Conservation (phyloP, 2,329 filamentous ascomycete species). For the Trichoderma citrinoviride region DNA sequence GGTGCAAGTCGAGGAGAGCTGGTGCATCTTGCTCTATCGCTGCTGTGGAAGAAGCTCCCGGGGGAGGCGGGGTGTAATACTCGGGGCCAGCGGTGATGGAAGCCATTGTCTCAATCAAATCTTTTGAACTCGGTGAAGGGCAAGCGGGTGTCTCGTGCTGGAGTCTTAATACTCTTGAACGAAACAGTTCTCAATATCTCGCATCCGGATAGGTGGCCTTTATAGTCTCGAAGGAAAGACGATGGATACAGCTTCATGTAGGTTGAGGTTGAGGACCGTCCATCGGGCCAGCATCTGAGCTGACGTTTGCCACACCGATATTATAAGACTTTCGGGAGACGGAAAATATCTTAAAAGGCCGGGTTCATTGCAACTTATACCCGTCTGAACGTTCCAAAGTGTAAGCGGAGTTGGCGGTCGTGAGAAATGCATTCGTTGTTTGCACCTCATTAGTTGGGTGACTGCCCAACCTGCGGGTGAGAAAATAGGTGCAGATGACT, state of each 20-base stretch:
- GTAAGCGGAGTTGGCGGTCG: too few relatives aligned
- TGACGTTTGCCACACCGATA: not conserved
- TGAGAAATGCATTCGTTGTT: too few relatives aligned
- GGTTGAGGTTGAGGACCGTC: not conserved
- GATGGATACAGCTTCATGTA: not conserved
- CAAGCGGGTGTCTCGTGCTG: too few relatives aligned
- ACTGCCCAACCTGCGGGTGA: too few relatives aligned
- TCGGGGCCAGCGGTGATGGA: not conserved
- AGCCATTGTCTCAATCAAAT: not conserved
- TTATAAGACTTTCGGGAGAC: not conserved
- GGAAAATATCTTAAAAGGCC: not conserved
- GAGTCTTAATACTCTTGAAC: too few relatives aligned
- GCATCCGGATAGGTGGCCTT: not conserved
- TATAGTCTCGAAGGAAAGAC: not conserved
- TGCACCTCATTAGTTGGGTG: too few relatives aligned
- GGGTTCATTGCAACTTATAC: not conserved
- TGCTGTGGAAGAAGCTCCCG: not conserved
- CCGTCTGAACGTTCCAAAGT: too few relatives aligned
- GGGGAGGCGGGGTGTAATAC: not conserved
- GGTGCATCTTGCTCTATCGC: slow-evolving; percentile 6
- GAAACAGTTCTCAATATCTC: too few relatives aligned
- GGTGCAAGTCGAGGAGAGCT: not conserved
- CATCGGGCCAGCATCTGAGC: not conserved
- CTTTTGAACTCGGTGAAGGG: too few relatives aligned
- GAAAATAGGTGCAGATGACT: too few relatives aligned